Evolutionary conservation across 345 rosid species (phyloP).

Genomic region (Hibiscus mutabilis): DNA sequence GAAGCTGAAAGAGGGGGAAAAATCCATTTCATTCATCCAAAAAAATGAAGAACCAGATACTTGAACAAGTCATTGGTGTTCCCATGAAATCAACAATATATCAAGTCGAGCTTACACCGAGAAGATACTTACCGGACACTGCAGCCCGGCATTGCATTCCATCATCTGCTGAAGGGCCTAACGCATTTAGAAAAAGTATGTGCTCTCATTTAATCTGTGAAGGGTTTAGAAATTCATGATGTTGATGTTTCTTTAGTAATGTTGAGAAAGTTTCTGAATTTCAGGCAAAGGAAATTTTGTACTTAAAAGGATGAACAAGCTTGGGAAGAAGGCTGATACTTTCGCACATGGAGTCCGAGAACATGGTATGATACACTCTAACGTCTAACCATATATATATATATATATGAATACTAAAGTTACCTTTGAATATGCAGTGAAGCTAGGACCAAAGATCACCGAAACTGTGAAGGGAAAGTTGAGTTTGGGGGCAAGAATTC

Average conservation of each 20-base stretch:
- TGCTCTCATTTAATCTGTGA: background rate
- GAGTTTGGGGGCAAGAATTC: conserved; percentile 33
- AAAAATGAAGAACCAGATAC: conserved; percentile 24
- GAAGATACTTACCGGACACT: conserved; percentile 19
- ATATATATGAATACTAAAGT: background rate
- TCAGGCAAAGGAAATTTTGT: conserved; percentile 33
- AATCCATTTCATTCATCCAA: background rate
- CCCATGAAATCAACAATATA: conserved; percentile 19
- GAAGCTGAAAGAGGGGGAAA: background rate
- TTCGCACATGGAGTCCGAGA: conserved; percentile 46
- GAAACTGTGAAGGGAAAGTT: conserved; percentile 39
- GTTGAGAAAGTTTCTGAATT: background rate
- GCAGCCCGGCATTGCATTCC: conserved; percentile 21
- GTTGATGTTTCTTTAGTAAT: background rate
- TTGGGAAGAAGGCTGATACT: conserved; percentile 39
- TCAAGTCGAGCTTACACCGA: conserved; percentile 26
- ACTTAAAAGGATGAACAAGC: conserved; percentile 35
- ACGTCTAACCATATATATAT: background rate
- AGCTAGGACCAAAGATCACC: conserved; percentile 40
- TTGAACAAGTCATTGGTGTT: conserved; percentile 22
- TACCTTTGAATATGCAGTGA: conserved; percentile 26
- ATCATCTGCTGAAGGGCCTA: conserved; percentile 27
- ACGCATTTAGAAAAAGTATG: conserved; percentile 33
- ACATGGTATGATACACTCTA: conserved; percentile 30
- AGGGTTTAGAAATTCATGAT: background rate